A percentile compares a stretch with the other conserved stretches of the same genome.
Evolutionary conservation across 2,329 filamentous ascomycete genomes (phyloP).

Genomic region (Pseudopithomyces maydicus): DNA sequence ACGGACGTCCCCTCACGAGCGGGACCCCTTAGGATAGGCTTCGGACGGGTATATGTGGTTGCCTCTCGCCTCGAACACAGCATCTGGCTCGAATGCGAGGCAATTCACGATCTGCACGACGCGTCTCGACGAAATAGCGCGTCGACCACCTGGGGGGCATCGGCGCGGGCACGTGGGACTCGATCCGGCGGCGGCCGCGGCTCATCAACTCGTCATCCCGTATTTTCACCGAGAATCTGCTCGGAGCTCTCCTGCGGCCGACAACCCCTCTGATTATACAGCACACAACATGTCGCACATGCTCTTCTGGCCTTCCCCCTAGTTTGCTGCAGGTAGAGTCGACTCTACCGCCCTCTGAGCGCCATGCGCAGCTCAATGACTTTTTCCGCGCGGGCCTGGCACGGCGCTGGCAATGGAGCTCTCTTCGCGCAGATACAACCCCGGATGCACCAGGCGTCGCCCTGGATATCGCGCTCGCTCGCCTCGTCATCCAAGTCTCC

Average conservation of each 20-base stretch:
- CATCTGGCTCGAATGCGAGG: background rate
- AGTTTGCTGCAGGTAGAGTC: conserved; percentile 28
- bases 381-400: conserved; percentile 40
- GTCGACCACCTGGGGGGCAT: no score
- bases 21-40: no score
- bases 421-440: conserved; percentile 39
- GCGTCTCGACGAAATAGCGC: background rate
- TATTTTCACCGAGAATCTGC: conserved; percentile 8
- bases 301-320: conserved; percentile 17
- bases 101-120: background rate
- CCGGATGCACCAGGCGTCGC: conserved; percentile 23
- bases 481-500: conserved; percentile 15
- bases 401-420: conserved; percentile 40
- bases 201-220: conserved; percentile 7
- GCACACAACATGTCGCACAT: conserved; percentile 31
- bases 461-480: conserved; percentile 18
- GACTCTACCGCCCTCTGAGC: conserved; percentile 8
- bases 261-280: background rate
- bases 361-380: conserved; percentile 43
- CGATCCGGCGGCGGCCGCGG: background rate
- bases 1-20: no score
- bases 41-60: no score
- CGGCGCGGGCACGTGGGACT: background rate
- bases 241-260: conserved; percentile 4
- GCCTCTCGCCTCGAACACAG: no score